Conservation (phyloP, 2,329 filamentous ascomycete genomes). For the Penicillium sclerotigenum region DNA sequence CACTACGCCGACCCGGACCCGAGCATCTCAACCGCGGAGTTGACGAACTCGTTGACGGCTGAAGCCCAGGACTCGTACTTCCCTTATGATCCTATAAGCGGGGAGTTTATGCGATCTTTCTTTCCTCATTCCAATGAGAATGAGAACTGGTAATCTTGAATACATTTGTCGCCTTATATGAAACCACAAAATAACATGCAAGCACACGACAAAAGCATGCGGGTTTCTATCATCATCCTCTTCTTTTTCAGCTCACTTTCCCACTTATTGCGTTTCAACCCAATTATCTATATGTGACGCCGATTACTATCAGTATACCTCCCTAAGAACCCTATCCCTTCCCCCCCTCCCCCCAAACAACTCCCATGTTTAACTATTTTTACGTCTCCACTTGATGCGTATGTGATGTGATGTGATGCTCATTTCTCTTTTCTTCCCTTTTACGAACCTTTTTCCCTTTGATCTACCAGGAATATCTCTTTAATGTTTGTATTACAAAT, state of each 20-base stretch:
- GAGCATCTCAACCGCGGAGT: conserved; percentile 10
- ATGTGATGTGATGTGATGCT: background rate
- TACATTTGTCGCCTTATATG: background rate
- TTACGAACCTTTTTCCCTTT: background rate
- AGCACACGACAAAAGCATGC: background rate
- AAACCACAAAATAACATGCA: background rate
- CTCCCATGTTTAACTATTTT: background rate
- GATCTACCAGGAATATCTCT: background rate
- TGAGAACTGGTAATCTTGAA: conserved; percentile 21
- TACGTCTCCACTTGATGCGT: background rate
- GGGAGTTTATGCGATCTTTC: conserved; percentile 41
- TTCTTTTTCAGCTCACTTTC: background rate
- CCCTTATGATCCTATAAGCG: conserved; percentile 40
- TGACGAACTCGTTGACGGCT: conserved; percentile 5
- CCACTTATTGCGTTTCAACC: background rate
- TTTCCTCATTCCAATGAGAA: conserved; percentile 32
- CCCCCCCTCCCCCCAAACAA: too few relatives aligned
- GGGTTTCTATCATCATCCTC: background rate
- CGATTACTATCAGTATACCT: background rate
- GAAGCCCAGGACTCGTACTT: conserved; percentile 32
- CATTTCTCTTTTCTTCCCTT: background rate
- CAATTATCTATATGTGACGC: background rate
- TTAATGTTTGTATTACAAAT: background rate
- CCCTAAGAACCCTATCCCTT: background rate
- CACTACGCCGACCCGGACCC: conserved; percentile 4